Conservation (phyloP, 768 basidiomycete genomes). For the Lanmaoa rubissima region DNA sequence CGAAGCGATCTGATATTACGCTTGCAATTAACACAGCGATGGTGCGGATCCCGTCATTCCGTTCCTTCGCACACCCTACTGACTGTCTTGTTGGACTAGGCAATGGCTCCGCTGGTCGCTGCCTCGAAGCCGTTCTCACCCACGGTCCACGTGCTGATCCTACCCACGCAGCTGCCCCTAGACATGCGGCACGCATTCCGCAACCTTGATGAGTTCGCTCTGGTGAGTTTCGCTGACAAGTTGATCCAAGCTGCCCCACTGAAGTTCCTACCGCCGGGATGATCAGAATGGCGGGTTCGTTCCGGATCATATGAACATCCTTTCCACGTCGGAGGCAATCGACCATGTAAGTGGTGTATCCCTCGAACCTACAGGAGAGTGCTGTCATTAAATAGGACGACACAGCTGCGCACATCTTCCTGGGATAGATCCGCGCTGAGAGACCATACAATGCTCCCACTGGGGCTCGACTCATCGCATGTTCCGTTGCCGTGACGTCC, state of each 20-base stretch:
- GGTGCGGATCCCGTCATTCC: constrained; percentile 36
- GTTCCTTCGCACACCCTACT: background rate
- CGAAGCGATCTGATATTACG: constrained; percentile 55
- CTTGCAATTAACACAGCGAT: constrained; percentile 57
- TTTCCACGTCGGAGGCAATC: constrained; percentile 54
- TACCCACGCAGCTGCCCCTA: constrained; percentile 72
- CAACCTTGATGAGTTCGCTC: constrained; percentile 57
- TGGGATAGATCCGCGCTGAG: constrained; percentile 50
- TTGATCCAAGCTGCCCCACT: background rate
- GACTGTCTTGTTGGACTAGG: constrained; percentile 35
- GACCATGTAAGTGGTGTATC: constrained; percentile 47
- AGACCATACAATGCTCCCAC: constrained; percentile 55
- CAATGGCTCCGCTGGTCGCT: constrained; percentile 51
- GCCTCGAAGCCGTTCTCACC: constrained; percentile 64
- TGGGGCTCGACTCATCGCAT: constrained; percentile 45
- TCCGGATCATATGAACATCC: constrained; percentile 78
- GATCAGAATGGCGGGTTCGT: constrained; percentile 49
- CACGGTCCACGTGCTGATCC: constrained; percentile 66
- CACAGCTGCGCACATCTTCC: constrained; percentile 50
- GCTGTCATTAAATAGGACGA: constrained; percentile 3
- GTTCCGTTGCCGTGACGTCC: constrained; percentile 15
- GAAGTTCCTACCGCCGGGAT: background rate
- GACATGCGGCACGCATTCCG: constrained; percentile 70
- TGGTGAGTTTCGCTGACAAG: constrained; percentile 43
- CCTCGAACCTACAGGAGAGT: background rate